Conservation (phyloP, 2,329 filamentous ascomycete species). For the Colletotrichum tofieldiae region DNA sequence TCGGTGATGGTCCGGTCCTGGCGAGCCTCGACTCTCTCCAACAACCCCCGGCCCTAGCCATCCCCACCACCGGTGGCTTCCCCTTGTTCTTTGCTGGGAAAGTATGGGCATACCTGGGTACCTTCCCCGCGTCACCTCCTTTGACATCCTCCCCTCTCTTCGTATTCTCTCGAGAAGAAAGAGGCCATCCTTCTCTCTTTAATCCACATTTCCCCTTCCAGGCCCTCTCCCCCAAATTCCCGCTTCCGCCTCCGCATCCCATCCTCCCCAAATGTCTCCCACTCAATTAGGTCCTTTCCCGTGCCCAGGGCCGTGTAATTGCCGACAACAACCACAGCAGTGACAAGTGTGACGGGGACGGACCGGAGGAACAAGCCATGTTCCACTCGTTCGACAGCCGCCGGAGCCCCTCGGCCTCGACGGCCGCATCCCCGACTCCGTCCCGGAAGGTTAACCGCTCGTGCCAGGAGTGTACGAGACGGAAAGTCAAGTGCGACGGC, state of each 20-base stretch:
- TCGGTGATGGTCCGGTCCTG: not conserved
- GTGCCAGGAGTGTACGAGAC: constrained; percentile 48
- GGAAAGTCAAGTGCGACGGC: constrained; percentile 60
- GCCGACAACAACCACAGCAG: constrained; percentile 19
- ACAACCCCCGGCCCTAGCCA: not conserved
- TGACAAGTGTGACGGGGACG: not conserved
- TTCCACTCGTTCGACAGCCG: constrained; percentile 40
- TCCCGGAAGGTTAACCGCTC: constrained; percentile 47
- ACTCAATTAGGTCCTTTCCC: not conserved
- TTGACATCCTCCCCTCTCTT: not conserved
- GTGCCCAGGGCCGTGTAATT: constrained; percentile 24
- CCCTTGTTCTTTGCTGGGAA: not conserved
- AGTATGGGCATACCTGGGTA: not conserved
- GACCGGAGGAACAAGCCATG: constrained; percentile 19
- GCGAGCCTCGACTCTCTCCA: not conserved
- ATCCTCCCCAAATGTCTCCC: constrained; percentile 26
- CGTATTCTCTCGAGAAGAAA: constrained; percentile 1
- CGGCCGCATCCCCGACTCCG: constrained; percentile 1
- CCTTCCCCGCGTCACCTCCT: not conserved
- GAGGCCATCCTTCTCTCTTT: constrained; percentile 7
- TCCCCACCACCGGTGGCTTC: not conserved
- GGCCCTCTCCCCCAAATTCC: not conserved
- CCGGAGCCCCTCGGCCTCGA: constrained; percentile 19
- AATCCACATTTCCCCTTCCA: constrained; percentile 27
- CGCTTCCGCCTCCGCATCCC: constrained; percentile 23